These are phyloP conservation scores for Rhodotorula sp. DNA, from an alignment of 1,284 basidiomycete species.

Conservation along the genomic window DNA sequence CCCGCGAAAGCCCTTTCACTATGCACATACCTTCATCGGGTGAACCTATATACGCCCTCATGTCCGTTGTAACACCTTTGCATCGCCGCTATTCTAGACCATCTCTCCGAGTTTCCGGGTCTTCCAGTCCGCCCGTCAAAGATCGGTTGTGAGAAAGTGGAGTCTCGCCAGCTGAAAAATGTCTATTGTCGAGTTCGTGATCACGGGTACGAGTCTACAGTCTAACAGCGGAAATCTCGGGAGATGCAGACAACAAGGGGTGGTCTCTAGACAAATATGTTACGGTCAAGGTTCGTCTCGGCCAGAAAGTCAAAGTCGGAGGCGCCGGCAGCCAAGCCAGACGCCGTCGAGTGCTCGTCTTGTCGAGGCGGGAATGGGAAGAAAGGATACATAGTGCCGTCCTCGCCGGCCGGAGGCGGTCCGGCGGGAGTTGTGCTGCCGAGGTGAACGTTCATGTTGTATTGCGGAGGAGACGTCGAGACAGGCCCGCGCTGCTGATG, in stretches of 20 bases:
- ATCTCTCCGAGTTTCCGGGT: too few relatives aligned
- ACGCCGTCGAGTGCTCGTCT: neutral
- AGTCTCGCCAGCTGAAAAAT: too few relatives aligned
- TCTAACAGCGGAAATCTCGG: too few relatives aligned
- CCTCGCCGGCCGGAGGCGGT: neutral
- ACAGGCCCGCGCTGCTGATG: neutral
- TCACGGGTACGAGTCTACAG: too few relatives aligned
- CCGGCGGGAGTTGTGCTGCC: neutral
- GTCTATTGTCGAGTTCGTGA: too few relatives aligned
- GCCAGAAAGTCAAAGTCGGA: neutral
- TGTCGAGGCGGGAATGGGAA: neutral
- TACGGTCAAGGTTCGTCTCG: neutral
- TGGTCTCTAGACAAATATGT: neutral
- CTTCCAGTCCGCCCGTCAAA: too few relatives aligned
- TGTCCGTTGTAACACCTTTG: conserved; percentile 1
- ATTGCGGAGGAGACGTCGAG: neutral
- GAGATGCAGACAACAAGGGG: too few relatives aligned
- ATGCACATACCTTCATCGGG: too few relatives aligned
- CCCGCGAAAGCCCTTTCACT: neutral
- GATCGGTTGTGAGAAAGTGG: too few relatives aligned
- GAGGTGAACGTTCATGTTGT: neutral
- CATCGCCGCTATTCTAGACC: too few relatives aligned
- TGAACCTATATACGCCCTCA: neutral
- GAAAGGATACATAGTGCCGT: neutral
- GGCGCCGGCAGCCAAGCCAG: neutral